Percentiles rank a stretch among this genome's conserved stretches.
phyloP scores from a whole-genome alignment of 169 alveolate genomes.

The Plasmodium chabaudi region DNA sequence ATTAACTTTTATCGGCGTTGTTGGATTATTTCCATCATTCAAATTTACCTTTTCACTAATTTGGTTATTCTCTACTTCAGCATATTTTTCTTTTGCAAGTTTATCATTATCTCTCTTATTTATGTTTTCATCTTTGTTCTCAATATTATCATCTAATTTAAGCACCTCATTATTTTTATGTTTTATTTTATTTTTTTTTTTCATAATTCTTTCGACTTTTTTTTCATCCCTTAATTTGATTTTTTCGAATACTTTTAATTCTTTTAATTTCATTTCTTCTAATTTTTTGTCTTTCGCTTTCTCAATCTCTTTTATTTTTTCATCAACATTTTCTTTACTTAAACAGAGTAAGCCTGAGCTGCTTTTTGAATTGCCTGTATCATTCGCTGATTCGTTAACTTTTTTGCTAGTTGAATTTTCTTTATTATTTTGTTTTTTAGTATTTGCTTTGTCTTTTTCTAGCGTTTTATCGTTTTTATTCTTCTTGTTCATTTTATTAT shows the following conservation, averaged over 20 bases:
- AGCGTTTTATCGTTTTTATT: not conserved
- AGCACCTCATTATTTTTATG: not conserved
- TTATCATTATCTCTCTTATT: not conserved
- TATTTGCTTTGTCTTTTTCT: constrained; percentile 1
- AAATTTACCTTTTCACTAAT: not conserved
- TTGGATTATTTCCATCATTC: not conserved
- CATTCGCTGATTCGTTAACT: constrained; percentile 7
- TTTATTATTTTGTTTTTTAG: not conserved
- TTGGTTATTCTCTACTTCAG: not conserved
- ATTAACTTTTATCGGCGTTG: not conserved
- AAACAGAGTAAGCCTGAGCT: constrained; percentile 12
- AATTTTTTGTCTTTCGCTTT: constrained; percentile 42
- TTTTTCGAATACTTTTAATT: constrained; percentile 54
- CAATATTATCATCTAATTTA: not conserved
- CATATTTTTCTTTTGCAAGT: not conserved
- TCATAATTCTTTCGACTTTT: constrained; percentile 44
- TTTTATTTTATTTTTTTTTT: not conserved
- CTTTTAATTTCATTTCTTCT: constrained; percentile 62
- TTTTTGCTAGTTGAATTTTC: not conserved
- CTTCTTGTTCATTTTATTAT: not conserved
- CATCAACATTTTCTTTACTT: constrained; percentile 12
- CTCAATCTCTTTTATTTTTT: constrained; percentile 27
- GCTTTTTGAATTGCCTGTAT: not conserved
- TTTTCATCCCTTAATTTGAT: constrained; percentile 68
- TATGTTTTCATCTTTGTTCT: not conserved